Conservation (phyloP, 768 basidiomycete species). For the Fistulinella prunicolor region DNA sequence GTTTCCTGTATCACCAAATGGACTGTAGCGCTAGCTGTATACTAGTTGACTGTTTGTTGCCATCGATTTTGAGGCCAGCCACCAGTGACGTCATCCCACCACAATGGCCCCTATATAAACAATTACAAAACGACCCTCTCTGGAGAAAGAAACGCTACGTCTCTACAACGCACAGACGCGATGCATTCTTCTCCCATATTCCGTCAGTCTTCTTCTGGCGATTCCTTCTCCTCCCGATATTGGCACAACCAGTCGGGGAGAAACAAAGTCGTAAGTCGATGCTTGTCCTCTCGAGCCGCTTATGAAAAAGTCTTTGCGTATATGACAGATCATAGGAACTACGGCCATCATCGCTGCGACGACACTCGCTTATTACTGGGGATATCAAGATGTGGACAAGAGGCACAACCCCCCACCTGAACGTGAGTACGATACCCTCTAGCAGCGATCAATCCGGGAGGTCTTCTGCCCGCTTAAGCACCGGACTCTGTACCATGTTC, state of each 20-base stretch:
- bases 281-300: too few relatives aligned
- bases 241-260: conserved; percentile 34
- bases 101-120: conserved; percentile 20
- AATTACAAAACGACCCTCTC: background rate
- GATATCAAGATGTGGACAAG: conserved; percentile 33
- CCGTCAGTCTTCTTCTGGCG: conserved; percentile 23
- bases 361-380: conserved; percentile 36
- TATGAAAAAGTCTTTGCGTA: background rate
- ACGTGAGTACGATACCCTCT: conserved; percentile 8
- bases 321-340: conserved; percentile 27
- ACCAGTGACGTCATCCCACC: conserved; percentile 28
- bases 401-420: conserved; percentile 27
- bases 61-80: too few relatives aligned
- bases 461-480: too few relatives aligned
- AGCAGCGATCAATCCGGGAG: background rate
- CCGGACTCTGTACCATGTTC: too few relatives aligned
- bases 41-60: too few relatives aligned
- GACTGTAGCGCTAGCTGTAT: too few relatives aligned
- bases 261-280: conserved; percentile 34
- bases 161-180: background rate
- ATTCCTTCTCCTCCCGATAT: conserved; percentile 30
- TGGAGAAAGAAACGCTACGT: background rate
- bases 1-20: too few relatives aligned
- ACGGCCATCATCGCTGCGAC: conserved; percentile 28
- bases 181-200: conserved; percentile 26